Evolutionary conservation across 768 basidiomycete species (phyloP).

Genomic region (Panaeolus cyanescens): DNA sequence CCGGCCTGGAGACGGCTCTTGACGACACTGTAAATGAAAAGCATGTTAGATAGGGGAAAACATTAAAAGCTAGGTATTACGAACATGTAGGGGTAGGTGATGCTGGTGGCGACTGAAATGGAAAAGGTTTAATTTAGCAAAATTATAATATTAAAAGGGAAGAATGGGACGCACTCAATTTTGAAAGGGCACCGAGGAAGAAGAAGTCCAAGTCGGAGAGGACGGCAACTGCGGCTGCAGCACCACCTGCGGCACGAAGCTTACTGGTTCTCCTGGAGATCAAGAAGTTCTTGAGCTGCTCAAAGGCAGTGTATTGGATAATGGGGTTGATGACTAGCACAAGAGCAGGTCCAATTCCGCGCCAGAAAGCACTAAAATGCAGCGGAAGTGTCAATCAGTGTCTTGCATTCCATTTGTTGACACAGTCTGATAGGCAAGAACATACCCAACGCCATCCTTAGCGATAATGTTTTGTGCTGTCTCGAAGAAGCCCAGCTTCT

Average conservation of each 20-base stretch:
- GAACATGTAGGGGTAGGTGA: slow-evolving; percentile 52
- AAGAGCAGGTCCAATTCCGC: slow-evolving; percentile 92
- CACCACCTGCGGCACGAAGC: slow-evolving; percentile 44
- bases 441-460: slow-evolving; percentile 64
- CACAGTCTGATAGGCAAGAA: too few relatives aligned
- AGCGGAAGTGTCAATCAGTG: not conserved
- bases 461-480: slow-evolving; percentile 70
- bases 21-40: slow-evolving; percentile 48
- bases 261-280: slow-evolving; percentile 60
- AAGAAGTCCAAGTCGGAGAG: slow-evolving; percentile 91
- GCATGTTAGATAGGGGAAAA: not conserved
- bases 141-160: not conserved
- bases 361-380: slow-evolving; percentile 72
- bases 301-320: slow-evolving; percentile 92
- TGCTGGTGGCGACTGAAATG: slow-evolving; percentile 46
- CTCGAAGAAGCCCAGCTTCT: slow-evolving; percentile 63
- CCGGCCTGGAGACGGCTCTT: slow-evolving; percentile 83
- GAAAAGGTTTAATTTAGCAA: not conserved
- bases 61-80: slow-evolving; percentile 10
- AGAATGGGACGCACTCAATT: slow-evolving; percentile 62
- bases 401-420: not conserved
- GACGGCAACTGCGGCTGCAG: slow-evolving; percentile 44
- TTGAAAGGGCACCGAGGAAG: slow-evolving; percentile 91
- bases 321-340: slow-evolving; percentile 94
- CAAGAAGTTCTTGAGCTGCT: slow-evolving; percentile 89